Percentiles rank a stretch among this genome's conserved stretches.
These are phyloP conservation scores for Coemansia umbellata DNA, from an alignment of 192 early-diverging fungal species.

Conservation along the genomic window DNA sequence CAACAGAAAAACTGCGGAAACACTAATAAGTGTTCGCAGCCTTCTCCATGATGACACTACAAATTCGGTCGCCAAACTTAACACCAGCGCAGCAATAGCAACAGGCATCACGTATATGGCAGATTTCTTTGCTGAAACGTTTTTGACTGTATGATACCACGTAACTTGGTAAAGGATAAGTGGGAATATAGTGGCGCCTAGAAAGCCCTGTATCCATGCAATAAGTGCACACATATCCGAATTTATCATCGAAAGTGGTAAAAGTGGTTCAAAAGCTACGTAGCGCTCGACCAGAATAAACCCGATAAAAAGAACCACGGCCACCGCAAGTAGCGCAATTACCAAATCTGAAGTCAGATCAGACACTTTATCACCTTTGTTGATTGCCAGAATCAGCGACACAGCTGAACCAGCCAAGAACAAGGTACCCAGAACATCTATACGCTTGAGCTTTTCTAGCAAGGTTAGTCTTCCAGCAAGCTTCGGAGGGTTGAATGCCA, in stretches of 20 bases:
- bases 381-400: conserved; percentile 53
- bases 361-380: conserved; percentile 56
- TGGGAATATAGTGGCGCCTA: conserved; percentile 23
- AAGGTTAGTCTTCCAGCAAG: not conserved
- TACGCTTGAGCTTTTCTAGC: conserved; percentile 26
- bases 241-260: conserved; percentile 51
- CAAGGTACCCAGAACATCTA: conserved; percentile 54
- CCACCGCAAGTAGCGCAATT: conserved; percentile 53
- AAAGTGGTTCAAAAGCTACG: conserved; percentile 53
- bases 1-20: conserved; percentile 19
- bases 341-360: conserved; percentile 63
- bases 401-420: conserved; percentile 42
- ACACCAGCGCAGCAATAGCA: conserved; percentile 7
- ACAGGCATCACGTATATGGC: conserved; percentile 17
- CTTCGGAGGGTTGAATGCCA: conserved; percentile 28
- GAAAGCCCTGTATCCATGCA: conserved; percentile 17
- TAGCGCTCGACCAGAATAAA: conserved; percentile 64
- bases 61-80: not conserved
- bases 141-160: conserved; percentile 60
- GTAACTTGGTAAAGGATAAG: conserved; percentile 57
- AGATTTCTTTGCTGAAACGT: conserved; percentile 4
- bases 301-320: conserved; percentile 45
- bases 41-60: conserved; percentile 3
- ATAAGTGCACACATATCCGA: conserved; percentile 31
- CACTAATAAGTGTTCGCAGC: conserved; percentile 5